These are phyloP conservation scores for Phylloporus scabripes DNA, from an alignment of 768 basidiomycete genomes.

Conservation along the genomic window DNA sequence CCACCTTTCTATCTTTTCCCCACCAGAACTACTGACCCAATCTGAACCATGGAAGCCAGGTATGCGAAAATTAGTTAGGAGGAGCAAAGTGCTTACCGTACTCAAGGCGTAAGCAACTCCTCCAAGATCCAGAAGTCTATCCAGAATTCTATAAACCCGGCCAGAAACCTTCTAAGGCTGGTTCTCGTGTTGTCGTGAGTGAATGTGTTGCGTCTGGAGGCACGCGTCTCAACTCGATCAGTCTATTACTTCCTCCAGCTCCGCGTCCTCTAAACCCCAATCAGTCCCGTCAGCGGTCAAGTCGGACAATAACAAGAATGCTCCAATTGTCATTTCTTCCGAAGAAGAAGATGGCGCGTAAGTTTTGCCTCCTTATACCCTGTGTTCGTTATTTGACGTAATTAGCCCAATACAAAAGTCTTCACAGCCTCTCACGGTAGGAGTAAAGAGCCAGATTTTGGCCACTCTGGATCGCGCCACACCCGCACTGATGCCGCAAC, in stretches of 20 bases:
- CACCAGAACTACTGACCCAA: background rate
- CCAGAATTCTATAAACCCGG: slow-evolving; percentile 27
- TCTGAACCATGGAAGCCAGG: slow-evolving; percentile 25
- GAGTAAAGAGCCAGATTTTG: slow-evolving; percentile 14
- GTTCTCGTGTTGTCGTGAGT: slow-evolving; percentile 21
- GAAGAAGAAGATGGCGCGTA: slow-evolving; percentile 23
- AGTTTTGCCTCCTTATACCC: background rate
- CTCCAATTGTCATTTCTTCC: slow-evolving; percentile 28
- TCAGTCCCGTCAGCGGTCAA: slow-evolving; percentile 12
- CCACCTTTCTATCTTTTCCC: background rate
- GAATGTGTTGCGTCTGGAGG: background rate
- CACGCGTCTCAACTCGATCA: slow-evolving; percentile 1
- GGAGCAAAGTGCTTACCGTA: background rate
- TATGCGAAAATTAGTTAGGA: background rate
- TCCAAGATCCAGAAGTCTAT: slow-evolving; percentile 22
- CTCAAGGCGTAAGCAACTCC: slow-evolving; percentile 25
- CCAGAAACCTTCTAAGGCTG: slow-evolving; percentile 9
- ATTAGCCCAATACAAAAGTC: slow-evolving; percentile 4
- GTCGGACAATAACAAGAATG: slow-evolving; percentile 2
- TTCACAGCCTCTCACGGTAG: background rate
- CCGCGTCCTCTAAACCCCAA: slow-evolving; percentile 16
- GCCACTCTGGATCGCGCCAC: slow-evolving; percentile 24
- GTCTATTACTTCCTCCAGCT: slow-evolving; percentile 24
- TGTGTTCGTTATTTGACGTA: slow-evolving; percentile 3
- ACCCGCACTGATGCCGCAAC: slow-evolving; percentile 10